These are phyloP conservation scores for Penicillium salamii DNA, from an alignment of 495 filamentous ascomycete species.

Conservation along the genomic window DNA sequence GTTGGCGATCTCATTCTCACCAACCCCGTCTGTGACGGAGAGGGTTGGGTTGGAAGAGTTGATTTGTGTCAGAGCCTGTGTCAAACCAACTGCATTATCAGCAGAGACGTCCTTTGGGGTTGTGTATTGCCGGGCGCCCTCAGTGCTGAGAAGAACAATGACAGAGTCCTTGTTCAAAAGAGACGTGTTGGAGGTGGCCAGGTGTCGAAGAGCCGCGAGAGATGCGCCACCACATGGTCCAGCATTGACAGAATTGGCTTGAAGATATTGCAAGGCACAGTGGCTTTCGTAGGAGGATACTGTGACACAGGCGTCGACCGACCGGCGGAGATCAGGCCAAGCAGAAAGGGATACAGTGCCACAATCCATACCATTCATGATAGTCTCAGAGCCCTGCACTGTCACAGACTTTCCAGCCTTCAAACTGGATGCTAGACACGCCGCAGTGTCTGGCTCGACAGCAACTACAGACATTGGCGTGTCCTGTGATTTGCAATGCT, in stretches of 20 bases:
- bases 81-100: conserved; percentile 35
- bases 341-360: conserved; percentile 61
- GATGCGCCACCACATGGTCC: conserved; percentile 66
- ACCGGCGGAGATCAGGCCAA: conserved; percentile 54
- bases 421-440: conserved; percentile 55
- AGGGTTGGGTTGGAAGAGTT: conserved; percentile 45
- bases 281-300: conserved; percentile 58
- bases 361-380: conserved; percentile 69
- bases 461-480: conserved; percentile 43
- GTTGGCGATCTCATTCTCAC: conserved; percentile 40
- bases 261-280: conserved; percentile 47
- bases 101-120: conserved; percentile 29
- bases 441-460: conserved; percentile 63
- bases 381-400: conserved; percentile 51
- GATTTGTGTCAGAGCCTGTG: conserved; percentile 38
- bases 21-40: conserved; percentile 32
- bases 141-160: conserved; percentile 53
- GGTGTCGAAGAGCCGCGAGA: conserved; percentile 52
- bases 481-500: conserved; percentile 51
- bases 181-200: conserved; percentile 27
- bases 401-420: conserved; percentile 37
- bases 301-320: conserved; percentile 56
- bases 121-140: conserved; percentile 41
- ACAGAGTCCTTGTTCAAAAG: conserved; percentile 44
- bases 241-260: conserved; percentile 39